Conservation (phyloP, 345 rosid genomes). For the Hibiscus syriacus region DNA sequence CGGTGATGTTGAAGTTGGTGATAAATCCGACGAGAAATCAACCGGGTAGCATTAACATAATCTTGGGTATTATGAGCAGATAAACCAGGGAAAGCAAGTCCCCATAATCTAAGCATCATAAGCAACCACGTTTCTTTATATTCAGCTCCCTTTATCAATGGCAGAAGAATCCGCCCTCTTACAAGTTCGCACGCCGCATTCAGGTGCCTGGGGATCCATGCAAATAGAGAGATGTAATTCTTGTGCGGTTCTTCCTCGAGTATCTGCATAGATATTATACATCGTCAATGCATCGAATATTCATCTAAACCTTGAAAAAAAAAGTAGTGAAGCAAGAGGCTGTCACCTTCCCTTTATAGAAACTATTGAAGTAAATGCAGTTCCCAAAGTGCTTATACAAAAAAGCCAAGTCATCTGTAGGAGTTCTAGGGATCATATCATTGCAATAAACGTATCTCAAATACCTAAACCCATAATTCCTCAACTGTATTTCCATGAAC, state of each 20-base stretch:
- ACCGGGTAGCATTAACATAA: conserved; percentile 5
- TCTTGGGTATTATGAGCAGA: conserved; percentile 5
- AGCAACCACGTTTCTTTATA: conserved; percentile 6
- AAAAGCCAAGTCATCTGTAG: neutral
- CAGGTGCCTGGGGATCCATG: neutral
- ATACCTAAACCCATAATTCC: conserved; percentile 29
- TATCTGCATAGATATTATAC: neutral
- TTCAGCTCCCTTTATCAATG: neutral
- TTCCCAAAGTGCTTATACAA: neutral
- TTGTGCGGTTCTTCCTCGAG: neutral
- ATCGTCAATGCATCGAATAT: neutral
- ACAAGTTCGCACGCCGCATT: neutral
- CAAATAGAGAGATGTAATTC: neutral
- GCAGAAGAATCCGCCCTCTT: neutral
- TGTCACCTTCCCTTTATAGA: conserved; percentile 19
- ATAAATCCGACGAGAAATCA: neutral
- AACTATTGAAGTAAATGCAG: neutral
- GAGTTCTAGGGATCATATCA: neutral
- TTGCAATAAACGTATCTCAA: conserved; percentile 23
- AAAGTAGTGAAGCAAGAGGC: conserved; percentile 21
- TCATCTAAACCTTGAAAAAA: neutral
- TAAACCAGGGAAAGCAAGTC: neutral
- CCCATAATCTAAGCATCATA: neutral
- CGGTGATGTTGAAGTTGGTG: neutral
- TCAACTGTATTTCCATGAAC: conserved; percentile 37